phyloP scores from a whole-genome alignment of 768 basidiomycete species.

The Boletus rufocinnamomeus region DNA sequence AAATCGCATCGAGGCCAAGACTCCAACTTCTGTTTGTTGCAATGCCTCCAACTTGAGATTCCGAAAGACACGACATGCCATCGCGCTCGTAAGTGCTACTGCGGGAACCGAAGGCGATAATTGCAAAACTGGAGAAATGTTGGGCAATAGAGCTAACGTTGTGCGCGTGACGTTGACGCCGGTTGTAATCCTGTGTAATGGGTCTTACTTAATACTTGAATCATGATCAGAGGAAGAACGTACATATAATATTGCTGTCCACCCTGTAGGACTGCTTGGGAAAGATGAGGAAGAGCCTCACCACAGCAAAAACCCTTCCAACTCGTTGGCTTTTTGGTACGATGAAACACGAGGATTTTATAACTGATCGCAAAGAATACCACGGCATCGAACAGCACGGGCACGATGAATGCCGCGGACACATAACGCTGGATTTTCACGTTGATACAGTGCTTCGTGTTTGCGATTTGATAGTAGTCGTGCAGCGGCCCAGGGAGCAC shows the following conservation, averaged over 20 bases:
- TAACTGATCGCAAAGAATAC: conserved; percentile 39
- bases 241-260: conserved; percentile 44
- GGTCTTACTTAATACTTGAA: neutral
- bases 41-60: conserved; percentile 30
- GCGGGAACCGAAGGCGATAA: conserved; percentile 30
- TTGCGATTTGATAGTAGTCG: conserved; percentile 31
- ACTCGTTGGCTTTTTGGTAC: conserved; percentile 6
- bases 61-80: conserved; percentile 39
- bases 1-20: conserved; percentile 23
- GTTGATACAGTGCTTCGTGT: conserved; percentile 38
- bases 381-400: conserved; percentile 35
- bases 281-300: conserved; percentile 34
- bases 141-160: conserved; percentile 21
- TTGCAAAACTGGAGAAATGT: conserved; percentile 26
- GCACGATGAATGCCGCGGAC: conserved; percentile 30
- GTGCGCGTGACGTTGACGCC: conserved; percentile 34
- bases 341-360: conserved; percentile 28
- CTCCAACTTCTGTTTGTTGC: conserved; percentile 9
- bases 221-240: conserved; percentile 1
- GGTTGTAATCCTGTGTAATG: conserved; percentile 33
- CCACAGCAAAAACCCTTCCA: conserved; percentile 26
- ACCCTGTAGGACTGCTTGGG: conserved; percentile 36
- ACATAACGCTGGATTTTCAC: conserved; percentile 24
- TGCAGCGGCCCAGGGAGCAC: conserved; percentile 29
- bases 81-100: conserved; percentile 33